Conservation (phyloP, 2,329 filamentous ascomycete species). For the Coniochaeta ligniaria region DNA sequence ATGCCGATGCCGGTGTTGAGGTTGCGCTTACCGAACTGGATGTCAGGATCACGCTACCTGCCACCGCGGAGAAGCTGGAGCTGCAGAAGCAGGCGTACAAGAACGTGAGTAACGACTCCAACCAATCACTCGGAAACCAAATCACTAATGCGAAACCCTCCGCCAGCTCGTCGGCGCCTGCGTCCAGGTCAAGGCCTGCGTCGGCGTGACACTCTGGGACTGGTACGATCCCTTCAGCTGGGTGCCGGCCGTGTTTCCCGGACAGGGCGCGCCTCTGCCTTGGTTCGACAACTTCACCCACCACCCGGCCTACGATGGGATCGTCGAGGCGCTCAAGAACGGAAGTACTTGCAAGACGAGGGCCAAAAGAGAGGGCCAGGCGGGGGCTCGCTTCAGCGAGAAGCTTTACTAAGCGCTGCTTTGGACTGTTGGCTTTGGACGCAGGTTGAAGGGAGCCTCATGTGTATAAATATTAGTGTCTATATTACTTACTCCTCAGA, state of each 20-base stretch:
- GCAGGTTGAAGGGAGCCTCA: neutral
- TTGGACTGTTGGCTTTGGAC: neutral
- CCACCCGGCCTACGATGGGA: conserved; percentile 25
- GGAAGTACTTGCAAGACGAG: neutral
- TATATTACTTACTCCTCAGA: neutral
- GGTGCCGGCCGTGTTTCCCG: conserved; percentile 27
- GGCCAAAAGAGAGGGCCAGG: neutral
- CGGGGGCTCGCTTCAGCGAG: neutral
- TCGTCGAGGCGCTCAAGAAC: conserved; percentile 25
- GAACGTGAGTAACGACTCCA: conserved; percentile 4
- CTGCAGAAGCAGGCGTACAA: conserved; percentile 41
- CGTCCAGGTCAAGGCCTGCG: conserved; percentile 23
- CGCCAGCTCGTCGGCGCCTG: conserved; percentile 18
- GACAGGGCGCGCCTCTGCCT: conserved; percentile 25
- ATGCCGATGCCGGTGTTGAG: conserved; percentile 41
- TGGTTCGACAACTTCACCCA: conserved; percentile 26
- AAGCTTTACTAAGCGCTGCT: neutral
- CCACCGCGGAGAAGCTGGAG: conserved; percentile 27
- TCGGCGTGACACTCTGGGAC: conserved; percentile 37
- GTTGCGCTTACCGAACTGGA: conserved; percentile 56
- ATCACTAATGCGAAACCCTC: too few relatives aligned
- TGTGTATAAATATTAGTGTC: neutral
- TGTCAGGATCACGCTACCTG: conserved; percentile 35
- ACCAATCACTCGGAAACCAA: too few relatives aligned
- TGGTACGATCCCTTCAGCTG: conserved; percentile 33